phyloP scores from a whole-genome alignment of 106 monocot genomes.

The Allium cepa region DNA sequence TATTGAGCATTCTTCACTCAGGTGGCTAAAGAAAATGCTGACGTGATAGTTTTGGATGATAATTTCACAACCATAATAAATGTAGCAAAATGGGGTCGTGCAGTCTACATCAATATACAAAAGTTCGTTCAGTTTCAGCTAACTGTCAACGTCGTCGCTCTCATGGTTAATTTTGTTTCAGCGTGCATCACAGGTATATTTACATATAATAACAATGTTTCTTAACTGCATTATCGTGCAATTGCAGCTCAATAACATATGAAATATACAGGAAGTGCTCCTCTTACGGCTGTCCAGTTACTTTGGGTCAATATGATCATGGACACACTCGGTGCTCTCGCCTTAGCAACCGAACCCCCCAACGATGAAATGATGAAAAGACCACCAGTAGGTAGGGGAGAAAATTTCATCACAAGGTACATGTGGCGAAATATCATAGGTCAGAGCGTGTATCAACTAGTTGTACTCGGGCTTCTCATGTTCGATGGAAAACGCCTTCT shows the following conservation, averaged over 20 bases:
- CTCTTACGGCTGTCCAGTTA: constrained; percentile 96
- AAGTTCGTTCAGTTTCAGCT: constrained; percentile 99
- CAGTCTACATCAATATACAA: constrained; percentile 97
- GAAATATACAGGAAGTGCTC: constrained; percentile 52
- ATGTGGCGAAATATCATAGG: constrained; percentile 98
- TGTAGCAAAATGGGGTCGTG: constrained; percentile 94
- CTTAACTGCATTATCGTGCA: background rate
- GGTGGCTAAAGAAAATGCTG: constrained; percentile 99
- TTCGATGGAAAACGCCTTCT: constrained; percentile 65
- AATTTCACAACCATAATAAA: constrained; percentile 86
- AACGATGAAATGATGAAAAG: constrained; percentile 83
- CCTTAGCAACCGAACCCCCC: constrained; percentile 95
- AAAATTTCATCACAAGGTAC: constrained; percentile 60
- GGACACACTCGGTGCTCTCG: constrained; percentile 96
- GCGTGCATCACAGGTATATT: constrained; percentile 68
- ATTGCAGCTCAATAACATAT: background rate
- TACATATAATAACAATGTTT: background rate
- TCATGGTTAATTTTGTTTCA: constrained; percentile 87
- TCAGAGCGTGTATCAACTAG: constrained; percentile 85
- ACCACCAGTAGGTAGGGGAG: constrained; percentile 67
- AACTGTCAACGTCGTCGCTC: constrained; percentile 94
- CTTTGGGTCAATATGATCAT: constrained; percentile 99
- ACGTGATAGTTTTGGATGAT: constrained; percentile 94
- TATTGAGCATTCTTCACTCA: constrained; percentile 7
- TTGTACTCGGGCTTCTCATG: constrained; percentile 75